Percentiles rank a stretch among this genome's conserved stretches.
These are phyloP conservation scores for Alternaria sp. DNA, from an alignment of 2,329 filamentous ascomycete genomes.

Conservation along the genomic window DNA sequence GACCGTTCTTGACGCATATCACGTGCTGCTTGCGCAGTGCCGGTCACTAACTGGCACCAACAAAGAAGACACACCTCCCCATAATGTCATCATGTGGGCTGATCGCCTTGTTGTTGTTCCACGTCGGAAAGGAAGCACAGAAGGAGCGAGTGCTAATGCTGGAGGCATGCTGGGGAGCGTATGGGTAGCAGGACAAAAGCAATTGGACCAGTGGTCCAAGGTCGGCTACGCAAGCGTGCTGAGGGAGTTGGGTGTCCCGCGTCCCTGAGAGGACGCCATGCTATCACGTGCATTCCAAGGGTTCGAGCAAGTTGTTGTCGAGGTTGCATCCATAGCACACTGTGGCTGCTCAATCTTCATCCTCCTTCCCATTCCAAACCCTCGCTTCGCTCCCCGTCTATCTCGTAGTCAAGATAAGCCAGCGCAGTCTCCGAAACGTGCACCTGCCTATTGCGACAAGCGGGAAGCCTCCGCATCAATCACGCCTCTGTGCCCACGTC, in stretches of 20 bases:
- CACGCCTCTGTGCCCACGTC: slow-evolving; percentile 13
- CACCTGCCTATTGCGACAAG: slow-evolving; percentile 19
- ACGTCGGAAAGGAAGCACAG: slow-evolving; percentile 47
- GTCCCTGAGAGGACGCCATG: not conserved
- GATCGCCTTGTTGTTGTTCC: slow-evolving; percentile 61
- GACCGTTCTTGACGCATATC: slow-evolving; percentile 31
- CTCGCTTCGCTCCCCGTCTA: slow-evolving; percentile 25
- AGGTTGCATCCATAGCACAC: not conserved
- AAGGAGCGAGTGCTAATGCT: slow-evolving; percentile 56
- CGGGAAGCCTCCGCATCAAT: slow-evolving; percentile 29
- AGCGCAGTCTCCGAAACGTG: slow-evolving; percentile 11
- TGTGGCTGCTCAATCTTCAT: not conserved
- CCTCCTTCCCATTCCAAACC: slow-evolving; percentile 34
- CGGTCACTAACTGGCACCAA: slow-evolving; percentile 19
- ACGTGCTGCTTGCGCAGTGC: slow-evolving; percentile 27
- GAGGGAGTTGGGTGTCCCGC: slow-evolving; percentile 47
- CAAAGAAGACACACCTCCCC: slow-evolving; percentile 49
- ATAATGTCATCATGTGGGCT: slow-evolving; percentile 58
- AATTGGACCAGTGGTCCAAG: slow-evolving; percentile 52
- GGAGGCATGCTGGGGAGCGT: slow-evolving; percentile 60
- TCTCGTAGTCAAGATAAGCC: slow-evolving; percentile 19
- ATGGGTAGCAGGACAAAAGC: slow-evolving; percentile 48
- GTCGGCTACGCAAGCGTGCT: slow-evolving; percentile 52
- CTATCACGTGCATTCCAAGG: not conserved
- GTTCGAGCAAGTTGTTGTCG: not conserved